phyloP scores from a whole-genome alignment of 345 rosid genomes.

The Garcia nutans region DNA sequence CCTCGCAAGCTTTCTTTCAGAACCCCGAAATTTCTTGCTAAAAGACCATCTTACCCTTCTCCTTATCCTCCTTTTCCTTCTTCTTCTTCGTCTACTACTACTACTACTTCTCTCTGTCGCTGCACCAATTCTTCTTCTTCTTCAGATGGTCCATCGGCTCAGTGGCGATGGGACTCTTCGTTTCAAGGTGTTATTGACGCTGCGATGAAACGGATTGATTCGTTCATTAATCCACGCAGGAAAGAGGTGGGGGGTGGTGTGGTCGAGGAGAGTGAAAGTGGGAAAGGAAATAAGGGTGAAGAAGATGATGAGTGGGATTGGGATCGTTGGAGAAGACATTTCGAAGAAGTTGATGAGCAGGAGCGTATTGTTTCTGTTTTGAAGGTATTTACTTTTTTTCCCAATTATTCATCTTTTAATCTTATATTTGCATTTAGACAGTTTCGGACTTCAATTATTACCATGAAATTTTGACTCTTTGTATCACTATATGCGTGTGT shows the following conservation, averaged over 20 bases:
- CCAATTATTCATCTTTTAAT: too few species aligned
- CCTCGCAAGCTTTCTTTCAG: conserved; percentile 32
- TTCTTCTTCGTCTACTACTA: background rate
- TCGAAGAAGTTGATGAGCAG: conserved; percentile 70
- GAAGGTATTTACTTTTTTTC: conserved; percentile 43
- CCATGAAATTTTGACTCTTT: too few species aligned
- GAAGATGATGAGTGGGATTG: conserved; percentile 72
- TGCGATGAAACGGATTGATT: conserved; percentile 57
- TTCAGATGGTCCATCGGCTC: conserved; percentile 23
- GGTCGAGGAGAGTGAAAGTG: conserved; percentile 1
- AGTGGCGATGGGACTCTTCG: conserved; percentile 56
- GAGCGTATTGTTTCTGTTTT: conserved; percentile 69
- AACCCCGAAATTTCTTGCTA: conserved; percentile 26
- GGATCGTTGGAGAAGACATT: conserved; percentile 87
- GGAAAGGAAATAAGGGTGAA: background rate
- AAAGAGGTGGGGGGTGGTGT: conserved; percentile 18
- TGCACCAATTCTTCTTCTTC: conserved; percentile 36
- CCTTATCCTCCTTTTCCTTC: conserved; percentile 20
- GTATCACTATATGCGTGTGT: too few species aligned
- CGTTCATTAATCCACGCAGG: conserved; percentile 36
- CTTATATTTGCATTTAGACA: too few species aligned
- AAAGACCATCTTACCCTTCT: conserved; percentile 40
- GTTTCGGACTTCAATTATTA: too few species aligned
- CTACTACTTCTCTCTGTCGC: conserved; percentile 42
- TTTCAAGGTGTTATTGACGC: conserved; percentile 50